Evolutionary conservation across 345 rosid species (phyloP).

Genomic region (Raphanus raphanistrum): DNA sequence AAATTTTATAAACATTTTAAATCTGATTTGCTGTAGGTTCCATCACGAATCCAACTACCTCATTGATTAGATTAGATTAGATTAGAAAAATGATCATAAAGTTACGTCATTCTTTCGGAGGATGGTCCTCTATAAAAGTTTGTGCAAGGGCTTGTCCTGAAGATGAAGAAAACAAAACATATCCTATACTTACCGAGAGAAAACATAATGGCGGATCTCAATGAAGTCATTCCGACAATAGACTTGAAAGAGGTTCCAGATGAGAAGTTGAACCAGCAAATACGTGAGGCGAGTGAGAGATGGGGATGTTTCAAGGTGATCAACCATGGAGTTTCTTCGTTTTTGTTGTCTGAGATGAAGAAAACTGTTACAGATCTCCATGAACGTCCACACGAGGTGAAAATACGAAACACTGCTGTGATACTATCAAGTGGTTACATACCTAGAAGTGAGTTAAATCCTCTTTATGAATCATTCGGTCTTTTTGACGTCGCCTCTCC

Average conservation of each 20-base stretch:
- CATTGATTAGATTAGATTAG: background rate
- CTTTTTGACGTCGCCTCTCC: constrained; percentile 64
- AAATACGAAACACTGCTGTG: constrained; percentile 55
- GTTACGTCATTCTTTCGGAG: background rate
- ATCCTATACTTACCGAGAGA: background rate
- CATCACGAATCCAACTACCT: background rate
- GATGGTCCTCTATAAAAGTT: background rate
- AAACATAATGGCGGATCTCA: constrained; percentile 4
- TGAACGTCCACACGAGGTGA: constrained; percentile 64
- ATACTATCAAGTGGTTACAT: constrained; percentile 65
- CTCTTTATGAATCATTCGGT: constrained; percentile 76
- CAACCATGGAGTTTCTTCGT: constrained; percentile 54
- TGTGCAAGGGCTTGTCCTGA: background rate
- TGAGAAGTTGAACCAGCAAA: constrained; percentile 40
- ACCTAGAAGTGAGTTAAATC: constrained; percentile 49
- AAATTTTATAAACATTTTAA: background rate
- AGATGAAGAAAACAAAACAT: background rate
- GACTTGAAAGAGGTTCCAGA: constrained; percentile 47
- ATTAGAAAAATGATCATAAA: too few relatives aligned
- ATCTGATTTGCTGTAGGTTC: background rate
- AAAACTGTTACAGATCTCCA: constrained; percentile 51
- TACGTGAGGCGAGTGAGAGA: constrained; percentile 52
- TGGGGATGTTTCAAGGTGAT: constrained; percentile 78
- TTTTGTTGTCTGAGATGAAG: constrained; percentile 65
- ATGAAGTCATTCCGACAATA: constrained; percentile 44